Percentiles rank a stretch among this genome's conserved stretches.
phyloP scores from a whole-genome alignment of 805 yeast species.

The Danielia oregonensis region DNA sequence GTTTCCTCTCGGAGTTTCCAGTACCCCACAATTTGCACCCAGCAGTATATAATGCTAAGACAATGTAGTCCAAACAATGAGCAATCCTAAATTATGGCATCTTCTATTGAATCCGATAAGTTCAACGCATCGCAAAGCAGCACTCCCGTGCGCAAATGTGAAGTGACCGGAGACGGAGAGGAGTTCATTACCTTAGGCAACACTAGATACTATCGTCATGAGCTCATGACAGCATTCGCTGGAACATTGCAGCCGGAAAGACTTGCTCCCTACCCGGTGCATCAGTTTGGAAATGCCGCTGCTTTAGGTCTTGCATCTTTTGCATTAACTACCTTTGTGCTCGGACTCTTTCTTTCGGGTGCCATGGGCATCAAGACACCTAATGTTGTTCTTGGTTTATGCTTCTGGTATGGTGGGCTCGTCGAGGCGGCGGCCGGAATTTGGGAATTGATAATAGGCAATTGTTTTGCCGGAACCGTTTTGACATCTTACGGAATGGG shows the following conservation, averaged over 20 bases:
- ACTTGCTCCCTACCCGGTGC: constrained; percentile 41
- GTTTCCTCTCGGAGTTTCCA: too few relatives aligned
- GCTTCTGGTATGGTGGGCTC: constrained; percentile 47
- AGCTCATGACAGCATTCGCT: constrained; percentile 61
- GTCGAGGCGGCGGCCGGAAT: constrained; percentile 49
- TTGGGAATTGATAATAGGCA: constrained; percentile 48
- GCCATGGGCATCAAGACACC: constrained; percentile 44
- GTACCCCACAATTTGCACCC: too few relatives aligned
- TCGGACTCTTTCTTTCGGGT: constrained; percentile 44
- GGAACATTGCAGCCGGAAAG: constrained; percentile 49
- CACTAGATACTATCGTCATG: constrained; percentile 45
- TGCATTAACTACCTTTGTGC: constrained; percentile 42
- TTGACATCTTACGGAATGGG: constrained; percentile 49
- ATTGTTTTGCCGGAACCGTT: constrained; percentile 55
- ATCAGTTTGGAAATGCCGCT: constrained; percentile 50
- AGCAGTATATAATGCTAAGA: too few relatives aligned
- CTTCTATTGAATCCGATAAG: background rate
- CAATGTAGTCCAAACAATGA: too few relatives aligned
- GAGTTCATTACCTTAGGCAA: constrained; percentile 41
- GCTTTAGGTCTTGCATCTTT: constrained; percentile 53
- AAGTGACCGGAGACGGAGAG: constrained; percentile 31
- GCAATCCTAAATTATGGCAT: too few relatives aligned
- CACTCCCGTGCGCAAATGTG: constrained; percentile 6
- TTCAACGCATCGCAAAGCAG: background rate
- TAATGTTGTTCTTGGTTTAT: constrained; percentile 43